Evolutionary conservation across 192 early-diverging fungal species (phyloP), one percentile per base, ranked within the genome.

Genomic region (Entomortierella lignicola): DNA sequence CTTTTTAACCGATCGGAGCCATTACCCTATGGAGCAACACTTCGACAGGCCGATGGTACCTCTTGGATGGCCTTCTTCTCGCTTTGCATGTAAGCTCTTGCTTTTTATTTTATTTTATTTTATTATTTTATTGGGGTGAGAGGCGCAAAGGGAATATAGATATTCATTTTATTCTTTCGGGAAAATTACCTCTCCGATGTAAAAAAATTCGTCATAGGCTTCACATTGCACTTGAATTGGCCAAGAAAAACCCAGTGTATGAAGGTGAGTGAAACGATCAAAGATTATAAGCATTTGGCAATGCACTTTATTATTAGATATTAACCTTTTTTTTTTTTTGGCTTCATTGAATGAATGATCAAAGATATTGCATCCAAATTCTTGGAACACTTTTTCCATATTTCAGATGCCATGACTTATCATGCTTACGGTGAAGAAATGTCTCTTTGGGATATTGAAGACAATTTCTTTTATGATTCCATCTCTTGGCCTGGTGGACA

Each of bases 341-440:
- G 20, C 17, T 47, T 47, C 15, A 4, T 47, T 47, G 12, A 4
- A 20, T 47, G 20, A 4, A 4, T 20, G 20, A 12, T 15, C n/a
- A n/a, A n/a, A 74, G 85, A 86, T 48, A 87, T 88, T 43, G 86
- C 86, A 18, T 85, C 84, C 23, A 86, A 86, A 63, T 88, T 86
- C 73, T 66, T 88, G 47, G 84, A 88, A 59, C 86, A 88, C 73
- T 88, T 87, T 69, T 81, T 88, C 59, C 83, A 87, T 69, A 87
- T 88, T 47, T 85, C 86, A 32, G 85, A 88, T 50, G 86, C 86
- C 2, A 80, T 88, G 63, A 84, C 86, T 2, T 88, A 82, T 47
- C 59, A 70, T 1, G 57, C 70, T 12, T 52, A 59, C 3, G 72
- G 61, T 20, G 69, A 69, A 20, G 82, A 82, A 44, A 66, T 82